Evolutionary conservation across 2,329 filamentous ascomycete species (phyloP).

Genomic region (Aureobasidium musti): DNA sequence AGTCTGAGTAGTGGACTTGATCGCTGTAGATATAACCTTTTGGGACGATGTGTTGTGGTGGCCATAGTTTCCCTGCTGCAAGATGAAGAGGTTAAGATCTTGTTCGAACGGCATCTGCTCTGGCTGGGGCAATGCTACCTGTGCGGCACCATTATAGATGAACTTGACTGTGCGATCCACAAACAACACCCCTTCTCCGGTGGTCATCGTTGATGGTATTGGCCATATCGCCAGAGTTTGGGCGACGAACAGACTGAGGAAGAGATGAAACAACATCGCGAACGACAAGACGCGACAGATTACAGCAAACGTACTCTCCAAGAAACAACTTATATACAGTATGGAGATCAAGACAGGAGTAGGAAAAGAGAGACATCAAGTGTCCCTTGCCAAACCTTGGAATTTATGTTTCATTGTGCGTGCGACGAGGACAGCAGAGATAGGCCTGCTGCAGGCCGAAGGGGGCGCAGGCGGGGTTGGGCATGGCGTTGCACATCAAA

Average conservation of each 20-base stretch:
- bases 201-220: constrained; percentile 43
- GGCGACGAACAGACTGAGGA: constrained; percentile 29
- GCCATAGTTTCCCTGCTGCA: constrained; percentile 21
- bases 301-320: background rate
- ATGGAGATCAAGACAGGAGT: constrained; percentile 4
- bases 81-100: constrained; percentile 23
- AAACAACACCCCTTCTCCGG: constrained; percentile 46
- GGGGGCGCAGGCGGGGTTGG: constrained; percentile 21
- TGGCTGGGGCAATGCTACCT: constrained; percentile 34
- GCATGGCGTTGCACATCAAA: constrained; percentile 20
- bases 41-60: constrained; percentile 14
- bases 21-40: constrained; percentile 52
- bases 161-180: constrained; percentile 45
- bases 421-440: constrained; percentile 7
- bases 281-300: background rate
- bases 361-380: constrained; percentile 9
- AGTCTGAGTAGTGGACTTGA: constrained; percentile 59
- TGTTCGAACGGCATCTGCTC: constrained; percentile 27
- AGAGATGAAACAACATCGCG: background rate
- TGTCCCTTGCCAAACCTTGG: constrained; percentile 23
- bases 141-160: constrained; percentile 41
- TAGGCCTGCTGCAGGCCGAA: constrained; percentile 8
- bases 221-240: constrained; percentile 49
- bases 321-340: constrained; percentile 3
- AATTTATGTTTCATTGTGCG: constrained; percentile 25